Evolutionary conservation across 2,329 filamentous ascomycete genomes (phyloP), one percentile per base, ranked within the genome.

Genomic region (Colletotrichum scovillei): DNA sequence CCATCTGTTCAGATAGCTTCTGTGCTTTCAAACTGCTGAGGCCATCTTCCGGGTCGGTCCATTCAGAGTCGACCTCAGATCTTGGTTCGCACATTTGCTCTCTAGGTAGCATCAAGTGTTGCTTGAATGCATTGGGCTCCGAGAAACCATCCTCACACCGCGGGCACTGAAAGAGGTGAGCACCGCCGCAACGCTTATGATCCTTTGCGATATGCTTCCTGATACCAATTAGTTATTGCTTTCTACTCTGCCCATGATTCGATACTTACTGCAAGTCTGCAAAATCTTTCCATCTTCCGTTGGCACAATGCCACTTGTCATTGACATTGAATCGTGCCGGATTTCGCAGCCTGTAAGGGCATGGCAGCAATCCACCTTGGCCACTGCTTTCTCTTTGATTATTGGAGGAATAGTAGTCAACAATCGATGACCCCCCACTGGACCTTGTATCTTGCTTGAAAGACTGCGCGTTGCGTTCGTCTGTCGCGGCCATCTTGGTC

Each of bases 311-410:
- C 66, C 86, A 82, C 38, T 84, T 82, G 42, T 86, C 85, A 1
- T 84, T 79, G 38, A 87, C 83, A 28, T 87, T 86, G 76, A 86
- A 87, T 0, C 84, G 81, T 22, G 79, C 79, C 1, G 85, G 84
- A 32, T 87, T 86, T 8, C 85, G 79, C 72, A 84, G 84, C 42
- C 85, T 79, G 56, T 82, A 87, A 0, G 85, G 85, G 68, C 85
- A 87, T 24, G 71, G 71, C 4, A 73, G 55, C 11, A 4, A 6
- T 7, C 38, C 12, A 5, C 12, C 5, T 22, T 24, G 11, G 28
- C 9, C 26, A 12, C 26, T 2, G 35, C 4, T n/a, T 4, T 3
- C 12, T 11, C 12, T 30, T 1, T 26, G 28, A 28, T 11, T 1
- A 19, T 5, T 2, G 11, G n/a, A 24, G 11, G 16, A 26, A 38